A percentile compares a stretch with the other conserved stretches of the same genome.
Conservation (phyloP, 2,329 filamentous ascomycete genomes). For the Pyricularia sp. region DNA sequence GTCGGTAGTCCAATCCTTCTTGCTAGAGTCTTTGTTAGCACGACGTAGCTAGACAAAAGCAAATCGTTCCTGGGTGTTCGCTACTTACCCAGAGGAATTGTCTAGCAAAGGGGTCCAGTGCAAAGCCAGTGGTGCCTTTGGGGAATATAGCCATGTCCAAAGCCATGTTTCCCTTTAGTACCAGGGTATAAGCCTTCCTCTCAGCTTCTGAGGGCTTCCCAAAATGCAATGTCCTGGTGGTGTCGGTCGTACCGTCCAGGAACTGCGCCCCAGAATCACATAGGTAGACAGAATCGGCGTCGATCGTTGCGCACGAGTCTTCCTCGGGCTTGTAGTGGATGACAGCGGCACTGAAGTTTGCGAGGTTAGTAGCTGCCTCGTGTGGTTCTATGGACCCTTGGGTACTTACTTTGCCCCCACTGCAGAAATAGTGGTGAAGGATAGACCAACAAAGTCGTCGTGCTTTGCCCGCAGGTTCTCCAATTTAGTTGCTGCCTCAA, state of each 20-base stretch:
- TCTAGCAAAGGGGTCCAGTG: slow-evolving; percentile 77
- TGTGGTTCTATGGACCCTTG: slow-evolving; percentile 4
- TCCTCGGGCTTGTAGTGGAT: slow-evolving; percentile 92
- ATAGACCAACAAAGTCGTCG: slow-evolving; percentile 76
- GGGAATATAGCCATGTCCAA: slow-evolving; percentile 83
- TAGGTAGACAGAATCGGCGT: slow-evolving; percentile 79
- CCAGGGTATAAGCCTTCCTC: slow-evolving; percentile 83
- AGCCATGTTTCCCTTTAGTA: slow-evolving; percentile 88
- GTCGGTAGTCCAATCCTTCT: slow-evolving; percentile 86
- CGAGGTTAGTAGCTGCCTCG: not conserved
- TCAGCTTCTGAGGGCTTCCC: slow-evolving; percentile 75
- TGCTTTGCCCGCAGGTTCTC: slow-evolving; percentile 62
- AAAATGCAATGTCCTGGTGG: slow-evolving; percentile 88
- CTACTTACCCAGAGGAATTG: slow-evolving; percentile 77
- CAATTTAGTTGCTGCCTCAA: slow-evolving; percentile 84
- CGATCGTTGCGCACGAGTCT: slow-evolving; percentile 72
- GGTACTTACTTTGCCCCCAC: slow-evolving; percentile 62
- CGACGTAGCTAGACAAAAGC: slow-evolving; percentile 11
- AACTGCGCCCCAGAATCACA: slow-evolving; percentile 98
- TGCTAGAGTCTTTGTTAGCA: slow-evolving; percentile 26
- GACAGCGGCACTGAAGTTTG: slow-evolving; percentile 63
- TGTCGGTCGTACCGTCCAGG: slow-evolving; percentile 90
- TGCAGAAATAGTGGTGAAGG: slow-evolving; percentile 92
- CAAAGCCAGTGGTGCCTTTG: slow-evolving; percentile 90
- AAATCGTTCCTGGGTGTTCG: not conserved